A percentile compares a stretch with the other conserved stretches of the same genome.
Evolutionary conservation across 2,329 filamentous ascomycete species (phyloP).

Genomic region (Colletotrichum salicis): DNA sequence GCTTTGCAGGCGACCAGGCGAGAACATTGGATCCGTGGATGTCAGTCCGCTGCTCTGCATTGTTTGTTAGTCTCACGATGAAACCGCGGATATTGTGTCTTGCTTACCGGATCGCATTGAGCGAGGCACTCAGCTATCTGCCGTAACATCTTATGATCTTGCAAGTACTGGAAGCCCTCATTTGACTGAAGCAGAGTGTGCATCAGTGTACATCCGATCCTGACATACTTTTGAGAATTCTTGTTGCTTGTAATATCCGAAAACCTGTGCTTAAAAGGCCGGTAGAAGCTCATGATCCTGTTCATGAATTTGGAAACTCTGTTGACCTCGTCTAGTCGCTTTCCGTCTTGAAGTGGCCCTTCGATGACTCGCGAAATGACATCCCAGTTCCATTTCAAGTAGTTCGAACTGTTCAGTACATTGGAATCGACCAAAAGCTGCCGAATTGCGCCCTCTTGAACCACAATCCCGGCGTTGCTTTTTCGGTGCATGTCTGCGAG

Average conservation of each 20-base stretch:
- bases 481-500: slow-evolving; percentile 69
- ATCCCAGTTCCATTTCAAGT: slow-evolving; percentile 97
- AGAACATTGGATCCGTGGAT: slow-evolving; percentile 89
- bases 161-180: slow-evolving; percentile 86
- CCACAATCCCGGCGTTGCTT: slow-evolving; percentile 55
- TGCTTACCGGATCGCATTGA: slow-evolving; percentile 85
- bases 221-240: slow-evolving; percentile 92
- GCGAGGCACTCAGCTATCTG: slow-evolving; percentile 96
- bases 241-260: slow-evolving; percentile 90
- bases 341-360: slow-evolving; percentile 89
- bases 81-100: neutral
- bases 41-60: slow-evolving; percentile 75
- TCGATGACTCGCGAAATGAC: slow-evolving; percentile 91
- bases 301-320: slow-evolving; percentile 97
- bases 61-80: slow-evolving; percentile 9
- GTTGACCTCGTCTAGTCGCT: slow-evolving; percentile 91
- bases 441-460: slow-evolving; percentile 72
- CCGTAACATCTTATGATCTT: slow-evolving; percentile 90
- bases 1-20: slow-evolving; percentile 82
- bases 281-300: slow-evolving; percentile 91
- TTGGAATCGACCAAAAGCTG: slow-evolving; percentile 80
- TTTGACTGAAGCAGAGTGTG: slow-evolving; percentile 85
- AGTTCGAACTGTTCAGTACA: slow-evolving; percentile 89
- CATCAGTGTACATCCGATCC: slow-evolving; percentile 88
- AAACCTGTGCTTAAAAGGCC: slow-evolving; percentile 96